These are phyloP conservation scores for Croton setiger DNA, from an alignment of 441 rosid genomes.

Conservation along the genomic window DNA sequence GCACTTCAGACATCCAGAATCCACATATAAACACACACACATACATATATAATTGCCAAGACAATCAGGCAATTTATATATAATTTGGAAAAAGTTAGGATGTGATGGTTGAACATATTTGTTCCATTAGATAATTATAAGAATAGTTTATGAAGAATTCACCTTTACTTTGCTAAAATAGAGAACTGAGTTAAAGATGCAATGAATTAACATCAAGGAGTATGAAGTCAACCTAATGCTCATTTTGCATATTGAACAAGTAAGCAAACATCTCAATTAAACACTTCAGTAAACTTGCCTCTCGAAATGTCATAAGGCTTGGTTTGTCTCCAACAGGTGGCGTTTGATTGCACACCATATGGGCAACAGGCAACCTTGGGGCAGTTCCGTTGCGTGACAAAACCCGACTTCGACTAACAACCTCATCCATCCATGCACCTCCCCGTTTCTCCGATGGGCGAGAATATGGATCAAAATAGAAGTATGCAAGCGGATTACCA, in stretches of 20 bases:
- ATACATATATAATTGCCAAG: not conserved
- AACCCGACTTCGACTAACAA: constrained; percentile 70
- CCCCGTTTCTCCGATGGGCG: constrained; percentile 90
- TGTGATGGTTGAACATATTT: not conserved
- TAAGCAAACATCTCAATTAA: not conserved
- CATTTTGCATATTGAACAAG: not conserved
- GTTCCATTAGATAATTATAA: not conserved
- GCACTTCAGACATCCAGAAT: constrained; percentile 15
- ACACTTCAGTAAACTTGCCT: constrained; percentile 43
- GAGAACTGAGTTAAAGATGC: not conserved
- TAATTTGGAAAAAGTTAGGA: constrained; percentile 7
- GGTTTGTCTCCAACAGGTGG: constrained; percentile 97
- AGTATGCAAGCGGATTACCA: constrained; percentile 73
- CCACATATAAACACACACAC: not conserved
- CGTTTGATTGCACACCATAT: constrained; percentile 94
- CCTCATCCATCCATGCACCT: constrained; percentile 98
- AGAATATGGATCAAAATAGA: constrained; percentile 94
- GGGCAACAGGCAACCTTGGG: constrained; percentile 84
- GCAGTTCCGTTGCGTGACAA: constrained; percentile 61
- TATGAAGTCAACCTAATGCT: not conserved
- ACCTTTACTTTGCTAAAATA: not conserved
- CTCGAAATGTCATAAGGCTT: constrained; percentile 93
- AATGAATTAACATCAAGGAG: not conserved
- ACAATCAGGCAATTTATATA: not conserved
- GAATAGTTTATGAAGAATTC: not conserved